Conservation (phyloP, 2,329 filamentous ascomycete genomes). For the Colletotrichum agaves region DNA sequence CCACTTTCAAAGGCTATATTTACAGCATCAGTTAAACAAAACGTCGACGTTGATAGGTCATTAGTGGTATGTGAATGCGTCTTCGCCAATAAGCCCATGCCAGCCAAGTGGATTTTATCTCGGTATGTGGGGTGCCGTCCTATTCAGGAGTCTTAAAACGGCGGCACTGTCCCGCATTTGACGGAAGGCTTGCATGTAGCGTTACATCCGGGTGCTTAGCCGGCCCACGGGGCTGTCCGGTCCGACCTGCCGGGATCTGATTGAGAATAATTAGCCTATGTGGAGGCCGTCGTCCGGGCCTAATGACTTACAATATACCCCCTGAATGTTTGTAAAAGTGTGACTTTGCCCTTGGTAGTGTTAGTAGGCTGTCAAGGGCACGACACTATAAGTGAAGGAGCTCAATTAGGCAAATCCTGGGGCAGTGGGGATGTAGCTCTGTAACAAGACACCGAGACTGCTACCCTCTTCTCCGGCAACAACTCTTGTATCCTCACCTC, state of each 20-base stretch:
- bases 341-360: too few relatives aligned
- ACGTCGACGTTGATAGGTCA: neutral
- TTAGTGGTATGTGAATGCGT: neutral
- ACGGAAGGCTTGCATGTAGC: slow-evolving; percentile 28
- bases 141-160: slow-evolving; percentile 23
- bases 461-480: slow-evolving; percentile 49
- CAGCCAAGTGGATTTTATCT: neutral
- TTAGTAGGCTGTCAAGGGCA: too few relatives aligned
- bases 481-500: slow-evolving; percentile 57
- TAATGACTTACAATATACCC: too few relatives aligned
- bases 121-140: slow-evolving; percentile 30
- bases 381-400: too few relatives aligned
- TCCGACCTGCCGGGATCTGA: slow-evolving; percentile 1
- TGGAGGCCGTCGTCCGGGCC: slow-evolving; percentile 14
- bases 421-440: too few relatives aligned
- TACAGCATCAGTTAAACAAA: slow-evolving; percentile 11
- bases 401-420: too few relatives aligned
- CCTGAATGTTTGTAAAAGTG: too few relatives aligned
- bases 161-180: slow-evolving; percentile 2
- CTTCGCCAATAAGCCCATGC: neutral
- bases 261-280: slow-evolving; percentile 11
- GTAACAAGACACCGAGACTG: slow-evolving; percentile 43
- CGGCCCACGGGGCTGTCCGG: neutral
- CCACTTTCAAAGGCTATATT: slow-evolving; percentile 11
- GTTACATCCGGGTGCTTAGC: neutral